Percentiles rank a stretch among this genome's conserved stretches.
These are phyloP conservation scores for Phytophthora sp. DNA, from an alignment of 352 stramenopile species.

Conservation along the genomic window DNA sequence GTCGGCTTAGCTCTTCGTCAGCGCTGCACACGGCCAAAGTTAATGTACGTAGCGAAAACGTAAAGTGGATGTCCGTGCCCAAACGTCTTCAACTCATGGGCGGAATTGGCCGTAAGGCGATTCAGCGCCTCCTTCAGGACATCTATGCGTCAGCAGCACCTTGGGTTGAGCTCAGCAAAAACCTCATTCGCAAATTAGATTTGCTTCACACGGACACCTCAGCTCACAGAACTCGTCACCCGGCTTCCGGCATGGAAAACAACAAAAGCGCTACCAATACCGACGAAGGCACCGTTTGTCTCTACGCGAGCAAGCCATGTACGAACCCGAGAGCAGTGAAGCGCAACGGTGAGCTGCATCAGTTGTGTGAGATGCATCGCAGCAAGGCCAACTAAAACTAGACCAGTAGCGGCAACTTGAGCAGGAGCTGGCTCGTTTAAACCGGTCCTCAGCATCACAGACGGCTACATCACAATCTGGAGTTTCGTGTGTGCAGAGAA, in stretches of 20 bases:
- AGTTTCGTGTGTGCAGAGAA: neutral
- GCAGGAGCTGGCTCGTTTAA: constrained; percentile 6
- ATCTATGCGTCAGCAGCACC: neutral
- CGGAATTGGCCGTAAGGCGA: neutral
- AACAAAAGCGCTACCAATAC: neutral
- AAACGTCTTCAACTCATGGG: neutral
- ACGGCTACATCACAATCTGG: neutral
- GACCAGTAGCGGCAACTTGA: constrained; percentile 19
- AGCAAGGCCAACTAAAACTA: constrained; percentile 29
- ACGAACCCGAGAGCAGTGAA: constrained; percentile 38
- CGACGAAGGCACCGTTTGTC: constrained; percentile 16
- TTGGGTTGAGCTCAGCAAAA: neutral
- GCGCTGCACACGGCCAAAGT: neutral
- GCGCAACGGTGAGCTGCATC: constrained; percentile 44
- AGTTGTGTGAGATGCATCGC: constrained; percentile 26
- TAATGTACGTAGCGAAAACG: neutral
- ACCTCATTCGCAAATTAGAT: neutral
- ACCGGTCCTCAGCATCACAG: neutral
- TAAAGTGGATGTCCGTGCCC: neutral
- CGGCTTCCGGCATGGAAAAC: neutral
- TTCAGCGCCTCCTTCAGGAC: neutral
- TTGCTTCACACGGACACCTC: neutral
- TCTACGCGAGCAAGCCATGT: constrained; percentile 43
- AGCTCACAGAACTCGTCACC: neutral
- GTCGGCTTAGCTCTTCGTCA: neutral